Percentiles rank a stretch among this genome's conserved stretches.
phyloP scores from a whole-genome alignment of 2,329 filamentous ascomycete species.

The Leptographium flavum region DNA sequence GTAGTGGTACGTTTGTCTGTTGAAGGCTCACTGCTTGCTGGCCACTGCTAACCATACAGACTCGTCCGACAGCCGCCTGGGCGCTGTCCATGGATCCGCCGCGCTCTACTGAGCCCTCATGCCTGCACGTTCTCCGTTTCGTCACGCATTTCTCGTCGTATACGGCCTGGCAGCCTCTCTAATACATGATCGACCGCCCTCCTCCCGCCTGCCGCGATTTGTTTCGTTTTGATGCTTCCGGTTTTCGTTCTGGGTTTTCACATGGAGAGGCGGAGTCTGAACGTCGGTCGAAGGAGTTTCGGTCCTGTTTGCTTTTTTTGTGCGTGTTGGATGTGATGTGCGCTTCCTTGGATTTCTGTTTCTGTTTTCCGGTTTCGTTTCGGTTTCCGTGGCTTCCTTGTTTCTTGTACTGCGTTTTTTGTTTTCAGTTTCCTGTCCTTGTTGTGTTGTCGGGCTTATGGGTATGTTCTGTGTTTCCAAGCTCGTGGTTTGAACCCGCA shows the following conservation, averaged over 20 bases:
- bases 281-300: constrained; percentile 1
- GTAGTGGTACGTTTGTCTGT: constrained; percentile 35
- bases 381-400: no score
- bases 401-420: no score
- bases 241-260: not conserved
- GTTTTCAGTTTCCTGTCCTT: not conserved
- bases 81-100: constrained; percentile 3
- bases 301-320: not conserved
- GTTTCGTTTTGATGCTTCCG: constrained; percentile 1
- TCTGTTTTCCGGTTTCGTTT: no score
- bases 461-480: not conserved
- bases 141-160: not conserved
- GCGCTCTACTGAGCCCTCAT: constrained; percentile 1
- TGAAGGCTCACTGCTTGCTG: not conserved
- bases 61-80: constrained; percentile 8
- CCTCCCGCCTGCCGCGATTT: not conserved
- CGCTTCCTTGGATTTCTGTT: not conserved
- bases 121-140: not conserved
- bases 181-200: not conserved
- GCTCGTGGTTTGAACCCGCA: not conserved
- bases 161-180: not conserved
- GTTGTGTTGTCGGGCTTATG: not conserved
- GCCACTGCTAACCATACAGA: not conserved
- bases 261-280: not conserved
- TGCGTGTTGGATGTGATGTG: not conserved